Conservation (phyloP, 805 yeast genomes). For the Lipomyces starkeyi region DNA sequence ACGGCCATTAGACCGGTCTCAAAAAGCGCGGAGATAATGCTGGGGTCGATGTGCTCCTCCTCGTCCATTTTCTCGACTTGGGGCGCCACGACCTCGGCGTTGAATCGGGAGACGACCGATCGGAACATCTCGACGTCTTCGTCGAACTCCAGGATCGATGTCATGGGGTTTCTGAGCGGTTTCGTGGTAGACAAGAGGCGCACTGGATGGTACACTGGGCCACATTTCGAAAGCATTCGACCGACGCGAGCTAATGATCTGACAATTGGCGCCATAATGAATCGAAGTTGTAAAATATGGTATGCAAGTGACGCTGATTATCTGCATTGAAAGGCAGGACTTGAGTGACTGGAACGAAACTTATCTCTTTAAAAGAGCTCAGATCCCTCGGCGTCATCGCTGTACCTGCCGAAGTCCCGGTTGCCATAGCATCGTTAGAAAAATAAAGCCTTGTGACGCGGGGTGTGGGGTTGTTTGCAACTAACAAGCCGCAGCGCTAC, state of each 20-base stretch:
- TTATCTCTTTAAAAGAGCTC: too few species aligned
- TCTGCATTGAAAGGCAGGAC: too few species aligned
- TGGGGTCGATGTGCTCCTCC: constrained; percentile 46
- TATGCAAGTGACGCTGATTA: not conserved
- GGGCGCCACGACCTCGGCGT: constrained; percentile 50
- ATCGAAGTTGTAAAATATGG: not conserved
- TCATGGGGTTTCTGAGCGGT: not conserved
- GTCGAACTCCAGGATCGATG: constrained; percentile 42
- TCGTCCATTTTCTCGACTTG: constrained; percentile 50
- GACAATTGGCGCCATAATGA: not conserved
- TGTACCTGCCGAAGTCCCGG: too few species aligned
- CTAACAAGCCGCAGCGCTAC: too few species aligned
- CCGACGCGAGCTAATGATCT: not conserved
- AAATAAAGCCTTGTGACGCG: too few species aligned
- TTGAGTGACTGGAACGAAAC: too few species aligned
- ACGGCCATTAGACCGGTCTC: constrained; percentile 55
- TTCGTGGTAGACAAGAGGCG: constrained; percentile 6
- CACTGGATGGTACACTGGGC: not conserved
- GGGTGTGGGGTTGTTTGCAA: too few species aligned
- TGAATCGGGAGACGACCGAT: constrained; percentile 50
- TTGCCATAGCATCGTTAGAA: too few species aligned
- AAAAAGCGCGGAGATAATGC: constrained; percentile 45
- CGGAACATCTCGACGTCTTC: constrained; percentile 53
- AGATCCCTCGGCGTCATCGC: too few species aligned
- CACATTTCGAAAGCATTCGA: not conserved